Base-by-base conservation (phyloP, 495 filamentous ascomycete species). In the Penicillium herquei region DNA sequence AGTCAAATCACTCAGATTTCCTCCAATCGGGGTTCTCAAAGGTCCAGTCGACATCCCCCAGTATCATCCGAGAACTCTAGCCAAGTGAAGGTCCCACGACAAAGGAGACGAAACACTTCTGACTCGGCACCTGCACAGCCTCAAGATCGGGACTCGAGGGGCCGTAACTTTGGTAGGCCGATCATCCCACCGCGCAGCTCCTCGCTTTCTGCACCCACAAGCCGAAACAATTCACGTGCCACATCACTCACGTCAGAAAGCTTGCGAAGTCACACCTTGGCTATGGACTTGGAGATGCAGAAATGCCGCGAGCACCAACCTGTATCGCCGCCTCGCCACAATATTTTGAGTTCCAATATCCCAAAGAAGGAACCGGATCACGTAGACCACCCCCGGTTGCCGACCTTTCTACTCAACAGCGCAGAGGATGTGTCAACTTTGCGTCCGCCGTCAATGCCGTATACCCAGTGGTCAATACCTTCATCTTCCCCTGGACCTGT, bases 161-260 rank as follows among this genome's bases (percentile, higher is more conserved):
- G 65, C 21, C 69, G 71, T 30, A 45, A 54, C 12, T 48, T 56
- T 39, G 61, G 56, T 41, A 80, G 79, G 10, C 86, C 87, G n/a
- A 67, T 75, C 14, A 81, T 89, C 49, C 84, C 81, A 84, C 55
- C 83, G 18, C 64, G 64, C 33, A 82, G 80, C 56, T 87, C 86
- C 4, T 88, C 86, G 11, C 78, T 90, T 14, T 89, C 87, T 16
- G 87, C 87, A 3, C 86, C 85, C 6, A 88, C 87, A 1, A 90
- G 85, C 55, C 79, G 81, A 39, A 86, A 85, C 57, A 79, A 77
- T 46, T 90, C 87, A 3, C 80, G 84, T 39, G 75, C 84, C 26
- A 82, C 78, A 3, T 89, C 86, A 3, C 71, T 90, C 16, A 90
- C 86, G 3, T 62, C 64, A 3, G 64, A 62, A 16, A 88, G 86